These are phyloP conservation scores for Trichoderma breve DNA, from an alignment of 2,329 filamentous ascomycete genomes.

Conservation along the genomic window DNA sequence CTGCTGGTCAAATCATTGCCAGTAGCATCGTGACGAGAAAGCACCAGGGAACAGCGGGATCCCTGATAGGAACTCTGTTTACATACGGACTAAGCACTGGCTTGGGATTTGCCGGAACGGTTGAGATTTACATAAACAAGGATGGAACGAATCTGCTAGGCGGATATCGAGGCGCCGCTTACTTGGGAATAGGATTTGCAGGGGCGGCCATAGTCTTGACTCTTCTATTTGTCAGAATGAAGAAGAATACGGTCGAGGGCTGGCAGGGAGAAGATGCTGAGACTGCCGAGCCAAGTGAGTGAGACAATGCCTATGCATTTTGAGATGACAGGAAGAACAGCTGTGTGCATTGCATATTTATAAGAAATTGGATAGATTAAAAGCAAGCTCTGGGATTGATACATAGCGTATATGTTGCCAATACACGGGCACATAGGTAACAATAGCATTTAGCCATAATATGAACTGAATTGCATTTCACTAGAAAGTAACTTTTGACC, in stretches of 20 bases:
- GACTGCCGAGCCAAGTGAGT: background rate
- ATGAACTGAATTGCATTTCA: background rate
- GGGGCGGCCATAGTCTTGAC: background rate
- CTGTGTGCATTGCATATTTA: too few relatives aligned
- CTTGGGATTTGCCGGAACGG: background rate
- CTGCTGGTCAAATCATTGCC: background rate
- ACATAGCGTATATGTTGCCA: background rate
- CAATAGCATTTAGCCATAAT: background rate
- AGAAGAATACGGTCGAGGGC: background rate
- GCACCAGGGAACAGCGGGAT: background rate
- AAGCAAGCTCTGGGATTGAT: background rate
- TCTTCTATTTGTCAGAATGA: background rate
- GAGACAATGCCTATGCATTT: background rate
- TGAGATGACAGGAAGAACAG: background rate
- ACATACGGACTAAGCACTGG: slow-evolving; percentile 1
- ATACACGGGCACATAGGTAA: background rate
- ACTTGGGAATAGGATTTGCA: background rate
- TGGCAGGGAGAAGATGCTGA: slow-evolving; percentile 5
- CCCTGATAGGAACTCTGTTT: background rate
- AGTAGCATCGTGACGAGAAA: background rate
- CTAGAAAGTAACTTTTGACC: background rate
- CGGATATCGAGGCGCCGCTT: background rate
- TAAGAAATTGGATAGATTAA: background rate
- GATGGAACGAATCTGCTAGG: background rate
- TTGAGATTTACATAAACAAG: background rate